phyloP scores from a whole-genome alignment of 2,329 filamentous ascomycete genomes.

The Exophiala lecanii-corni region DNA sequence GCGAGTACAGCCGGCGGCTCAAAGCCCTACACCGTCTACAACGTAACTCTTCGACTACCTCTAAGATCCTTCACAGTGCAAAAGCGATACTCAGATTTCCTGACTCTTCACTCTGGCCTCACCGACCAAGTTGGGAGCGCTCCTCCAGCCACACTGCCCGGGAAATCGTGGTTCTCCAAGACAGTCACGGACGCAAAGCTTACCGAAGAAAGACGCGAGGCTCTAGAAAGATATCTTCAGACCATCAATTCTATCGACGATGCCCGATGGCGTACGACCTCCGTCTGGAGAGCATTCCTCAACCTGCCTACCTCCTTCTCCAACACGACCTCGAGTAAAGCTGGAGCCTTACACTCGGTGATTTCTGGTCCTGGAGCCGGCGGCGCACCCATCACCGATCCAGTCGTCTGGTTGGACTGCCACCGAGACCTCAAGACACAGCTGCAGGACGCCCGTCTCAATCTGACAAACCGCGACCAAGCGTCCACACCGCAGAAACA shows the following conservation, averaged over 20 bases:
- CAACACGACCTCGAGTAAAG: slow-evolving; percentile 28
- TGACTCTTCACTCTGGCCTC: slow-evolving; percentile 50
- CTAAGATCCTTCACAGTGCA: slow-evolving; percentile 54
- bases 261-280: slow-evolving; percentile 53
- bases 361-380: slow-evolving; percentile 36
- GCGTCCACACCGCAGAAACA: slow-evolving; percentile 55
- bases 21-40: slow-evolving; percentile 58
- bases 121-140: slow-evolving; percentile 46
- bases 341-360: slow-evolving; percentile 39
- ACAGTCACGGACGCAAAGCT: slow-evolving; percentile 53
- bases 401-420: slow-evolving; percentile 59
- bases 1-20: slow-evolving; percentile 43
- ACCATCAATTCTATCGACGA: slow-evolving; percentile 55
- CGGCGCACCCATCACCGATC: slow-evolving; percentile 42
- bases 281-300: slow-evolving; percentile 55
- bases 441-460: slow-evolving; percentile 56
- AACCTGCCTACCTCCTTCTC: slow-evolving; percentile 46
- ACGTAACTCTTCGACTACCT: slow-evolving; percentile 57
- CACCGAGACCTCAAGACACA: slow-evolving; percentile 56
- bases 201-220: slow-evolving; percentile 53
- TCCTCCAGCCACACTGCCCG: slow-evolving; percentile 52
- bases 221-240: slow-evolving; percentile 55
- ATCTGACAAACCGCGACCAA: slow-evolving; percentile 57
- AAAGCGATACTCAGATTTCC: slow-evolving; percentile 64
- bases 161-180: slow-evolving; percentile 57